Evolutionary conservation across 306 rosid genomes (phyloP), one percentile per base, ranked within the genome.

Genomic region (Quercus wislizeni): DNA sequence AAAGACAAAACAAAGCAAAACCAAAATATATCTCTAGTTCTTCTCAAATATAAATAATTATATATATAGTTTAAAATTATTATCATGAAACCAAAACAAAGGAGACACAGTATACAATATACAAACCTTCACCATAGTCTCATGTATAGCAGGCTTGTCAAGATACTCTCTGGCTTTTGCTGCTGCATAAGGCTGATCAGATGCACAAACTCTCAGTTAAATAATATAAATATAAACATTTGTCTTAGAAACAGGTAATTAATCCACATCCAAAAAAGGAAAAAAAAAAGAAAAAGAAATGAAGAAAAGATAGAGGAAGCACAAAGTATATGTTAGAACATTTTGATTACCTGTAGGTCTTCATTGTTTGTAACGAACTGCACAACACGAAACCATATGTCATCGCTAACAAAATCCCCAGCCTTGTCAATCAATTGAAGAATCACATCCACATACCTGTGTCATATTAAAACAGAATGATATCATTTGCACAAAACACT

Each of bases 391-490:
- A 93, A 96, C 99, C 99, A 96, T 76, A 96, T 96, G 88, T 96
- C 99, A 79, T 96, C 99, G 14, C 99, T 96, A 38, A 96, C 99
- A 88, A 96, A 96, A 83, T 96, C 99, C 80, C 98, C 99, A 2
- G 99, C 99, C 93, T 96, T 96, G 89, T 96, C 99, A 84, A 96
- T 96, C 90, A 96, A 87, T 86, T 96, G 99, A 81, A 96, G 99
- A 82, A 96, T 93, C 58, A 96, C 99, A 55, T 96, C 99, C 72
- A 96, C 99, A 56, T 96, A 96, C 99, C 99, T 96, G 86, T 14
- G 70, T 43, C 76, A 55, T 65, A 87, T 72, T 43, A 73, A 78
- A 74, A 83, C 19, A 33, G 74, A 55, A 64, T 20, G 76, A 71
- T 64, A 83, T 83, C 51, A 75, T 68, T 41, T 64, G 51, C 58